A percentile compares a stretch with the other conserved stretches of the same genome.
phyloP scores from a whole-genome alignment of 176 grass and related monocot species.

The Phragmites australis region DNA sequence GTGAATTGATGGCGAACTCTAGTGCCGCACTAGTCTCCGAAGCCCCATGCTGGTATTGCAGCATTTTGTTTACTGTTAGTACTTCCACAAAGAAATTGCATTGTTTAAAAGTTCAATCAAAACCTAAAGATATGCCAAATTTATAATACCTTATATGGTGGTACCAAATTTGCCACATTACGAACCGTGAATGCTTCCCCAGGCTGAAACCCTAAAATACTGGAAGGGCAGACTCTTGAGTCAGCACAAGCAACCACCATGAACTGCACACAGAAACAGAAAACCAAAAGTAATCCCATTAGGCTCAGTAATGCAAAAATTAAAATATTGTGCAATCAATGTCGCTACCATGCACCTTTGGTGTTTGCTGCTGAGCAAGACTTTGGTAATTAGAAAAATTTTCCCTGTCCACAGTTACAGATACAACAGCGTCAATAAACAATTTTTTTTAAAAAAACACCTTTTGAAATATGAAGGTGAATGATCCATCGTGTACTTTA shows the following conservation, averaged over 20 bases:
- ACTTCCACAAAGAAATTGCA: constrained; percentile 14
- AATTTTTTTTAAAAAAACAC: constrained; percentile 6
- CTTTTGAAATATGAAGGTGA: constrained; percentile 16
- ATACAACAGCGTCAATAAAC: constrained; percentile 19
- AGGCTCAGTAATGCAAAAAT: background rate
- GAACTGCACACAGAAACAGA: constrained; percentile 69
- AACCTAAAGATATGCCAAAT: background rate
- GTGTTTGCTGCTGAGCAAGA: constrained; percentile 73
- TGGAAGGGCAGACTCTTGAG: constrained; percentile 83
- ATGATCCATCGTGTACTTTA: constrained; percentile 19
- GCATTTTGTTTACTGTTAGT: constrained; percentile 18
- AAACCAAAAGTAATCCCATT: constrained; percentile 25
- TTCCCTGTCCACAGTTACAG: constrained; percentile 51
- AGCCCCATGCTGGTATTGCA: constrained; percentile 61
- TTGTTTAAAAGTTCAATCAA: background rate
- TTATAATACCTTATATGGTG: constrained; percentile 68
- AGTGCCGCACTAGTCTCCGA: constrained; percentile 93
- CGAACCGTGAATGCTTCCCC: constrained; percentile 93
- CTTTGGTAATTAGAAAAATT: constrained; percentile 57
- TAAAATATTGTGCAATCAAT: background rate
- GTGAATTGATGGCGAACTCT: constrained; percentile 78
- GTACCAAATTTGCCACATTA: constrained; percentile 94
- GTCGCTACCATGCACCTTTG: constrained; percentile 57
- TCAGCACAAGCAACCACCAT: constrained; percentile 92
- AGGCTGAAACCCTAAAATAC: constrained; percentile 85